phyloP scores from a whole-genome alignment of 495 filamentous ascomycete genomes.

The Evansstolkia leycettana region DNA sequence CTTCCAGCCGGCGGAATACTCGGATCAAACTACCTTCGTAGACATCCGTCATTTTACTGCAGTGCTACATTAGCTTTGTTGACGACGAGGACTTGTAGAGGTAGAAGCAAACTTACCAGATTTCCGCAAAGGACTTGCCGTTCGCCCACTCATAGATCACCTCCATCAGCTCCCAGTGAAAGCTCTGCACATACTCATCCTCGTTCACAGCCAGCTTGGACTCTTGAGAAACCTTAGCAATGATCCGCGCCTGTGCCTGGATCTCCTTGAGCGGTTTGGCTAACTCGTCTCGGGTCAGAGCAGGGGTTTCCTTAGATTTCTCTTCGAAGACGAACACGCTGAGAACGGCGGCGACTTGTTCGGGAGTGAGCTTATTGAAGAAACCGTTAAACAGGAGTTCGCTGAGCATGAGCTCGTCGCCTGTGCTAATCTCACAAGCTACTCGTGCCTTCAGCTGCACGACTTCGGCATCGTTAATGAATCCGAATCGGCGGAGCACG shows the following conservation, averaged over 20 bases:
- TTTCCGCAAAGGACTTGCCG: slow-evolving; percentile 82
- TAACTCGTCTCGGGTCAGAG: slow-evolving; percentile 62
- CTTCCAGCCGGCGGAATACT: slow-evolving; percentile 88
- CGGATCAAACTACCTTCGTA: slow-evolving; percentile 95
- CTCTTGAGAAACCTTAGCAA: slow-evolving; percentile 88
- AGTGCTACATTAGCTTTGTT: not conserved
- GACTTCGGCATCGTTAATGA: slow-evolving; percentile 89
- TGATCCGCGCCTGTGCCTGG: slow-evolving; percentile 66
- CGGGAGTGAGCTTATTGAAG: slow-evolving; percentile 89
- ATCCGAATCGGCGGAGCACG: slow-evolving; percentile 88
- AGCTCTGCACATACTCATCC: slow-evolving; percentile 75
- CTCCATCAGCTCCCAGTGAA: slow-evolving; percentile 93
- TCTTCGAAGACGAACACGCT: slow-evolving; percentile 97
- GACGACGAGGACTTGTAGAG: slow-evolving; percentile 8
- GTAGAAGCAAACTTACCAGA: slow-evolving; percentile 55
- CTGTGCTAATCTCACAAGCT: slow-evolving; percentile 92
- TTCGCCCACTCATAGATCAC: slow-evolving; percentile 91
- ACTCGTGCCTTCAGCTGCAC: slow-evolving; percentile 93
- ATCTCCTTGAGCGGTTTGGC: slow-evolving; percentile 76
- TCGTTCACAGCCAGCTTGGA: slow-evolving; percentile 85
- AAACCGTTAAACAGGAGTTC: slow-evolving; percentile 94
- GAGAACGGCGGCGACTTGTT: slow-evolving; percentile 70
- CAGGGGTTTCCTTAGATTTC: slow-evolving; percentile 60
- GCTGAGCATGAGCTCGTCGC: slow-evolving; percentile 80
- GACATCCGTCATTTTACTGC: slow-evolving; percentile 92